Evolutionary conservation across 139 green algal species (phyloP).

Genomic region (Micractinium conductrix): DNA sequence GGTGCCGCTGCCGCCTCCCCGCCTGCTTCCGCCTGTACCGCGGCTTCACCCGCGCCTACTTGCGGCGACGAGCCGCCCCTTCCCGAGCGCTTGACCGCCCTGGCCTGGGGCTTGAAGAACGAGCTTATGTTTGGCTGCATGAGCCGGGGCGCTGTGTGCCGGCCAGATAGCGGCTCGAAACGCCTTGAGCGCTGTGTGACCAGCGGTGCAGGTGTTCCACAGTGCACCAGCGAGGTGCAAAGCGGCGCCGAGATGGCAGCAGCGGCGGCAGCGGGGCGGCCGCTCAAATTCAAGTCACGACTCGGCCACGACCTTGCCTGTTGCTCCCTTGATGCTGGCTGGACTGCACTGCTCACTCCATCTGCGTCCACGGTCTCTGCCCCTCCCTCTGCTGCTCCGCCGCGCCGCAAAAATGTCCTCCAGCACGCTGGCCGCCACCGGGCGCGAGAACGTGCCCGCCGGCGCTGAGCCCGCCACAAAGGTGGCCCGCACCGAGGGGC

Average conservation of each 20-base stretch:
- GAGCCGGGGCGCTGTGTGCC: too few species aligned
- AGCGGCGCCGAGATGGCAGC: too few species aligned
- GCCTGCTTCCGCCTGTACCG: background rate
- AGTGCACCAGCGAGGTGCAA: too few species aligned
- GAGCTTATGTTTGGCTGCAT: background rate
- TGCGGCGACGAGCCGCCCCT: too few species aligned
- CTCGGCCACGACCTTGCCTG: too few species aligned
- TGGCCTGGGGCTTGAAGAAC: too few species aligned
- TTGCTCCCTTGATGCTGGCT: background rate
- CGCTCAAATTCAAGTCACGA: too few species aligned
- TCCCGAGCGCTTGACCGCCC: too few species aligned
- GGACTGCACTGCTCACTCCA: background rate
- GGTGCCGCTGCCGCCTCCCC: background rate
- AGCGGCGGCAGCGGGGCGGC: too few species aligned
- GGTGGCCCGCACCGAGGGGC: conserved; percentile 17
- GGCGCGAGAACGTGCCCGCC: conserved; percentile 37
- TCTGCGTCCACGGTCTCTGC: background rate
- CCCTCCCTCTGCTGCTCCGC: background rate
- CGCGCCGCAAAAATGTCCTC: background rate
- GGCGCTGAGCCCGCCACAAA: conserved; percentile 33
- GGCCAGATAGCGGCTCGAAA: too few species aligned
- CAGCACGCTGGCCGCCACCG: conserved; percentile 5
- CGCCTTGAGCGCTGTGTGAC: too few species aligned
- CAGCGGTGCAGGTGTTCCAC: too few species aligned
- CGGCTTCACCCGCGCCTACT: background rate